Evolutionary conservation across 345 rosid species (phyloP), one percentile per base, ranked within the genome.

Genomic region (Bruguiera parviflora): DNA sequence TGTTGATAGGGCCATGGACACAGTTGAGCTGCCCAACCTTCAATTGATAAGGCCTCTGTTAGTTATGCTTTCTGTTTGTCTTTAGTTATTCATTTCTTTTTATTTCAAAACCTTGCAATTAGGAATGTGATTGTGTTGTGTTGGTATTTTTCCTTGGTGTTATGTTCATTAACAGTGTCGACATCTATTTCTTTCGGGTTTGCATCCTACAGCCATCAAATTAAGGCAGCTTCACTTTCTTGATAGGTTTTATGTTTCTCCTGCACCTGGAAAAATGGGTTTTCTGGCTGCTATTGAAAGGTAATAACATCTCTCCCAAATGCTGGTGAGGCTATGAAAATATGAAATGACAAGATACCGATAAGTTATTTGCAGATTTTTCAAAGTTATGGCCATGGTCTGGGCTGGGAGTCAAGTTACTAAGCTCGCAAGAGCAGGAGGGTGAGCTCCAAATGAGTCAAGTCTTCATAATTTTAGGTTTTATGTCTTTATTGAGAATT

Each of bases 361-460:
- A 19, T 57, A 69, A 67, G 15, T 62, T 62, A 33, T 63, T 72
- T 84, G 79, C 86, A 92, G 96, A 80, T 89, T 92, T 80, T 73
- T 90, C 70, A 92, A 92, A 81, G 78, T 92, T 68, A 85, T 92
- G 92, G 98, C 98, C 51, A 87, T 92, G 98, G 96, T 92, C 63
- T 90, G 98, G 98, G 97, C 91, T 70, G 98, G 97, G 76, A 92
- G 98, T 84, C 97, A 92, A 74, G 96, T 92, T 65, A 90, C 97
- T 24, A 92, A 92, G 83, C 86, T 90, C 67, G 58, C 84, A 47
- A 83, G 97, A 80, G 90, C 90, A 53, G 98, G 88, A 80, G 93
- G 98, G 98, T 92, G 60, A 84, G 92, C 67, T 78, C 55, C 85
- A 43, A 43, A 5, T 43, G 49, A 43, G 49, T 43, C 49, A 43